Base-by-base conservation (phyloP, 768 basidiomycete genomes). In the Boletellus ananas region DNA sequence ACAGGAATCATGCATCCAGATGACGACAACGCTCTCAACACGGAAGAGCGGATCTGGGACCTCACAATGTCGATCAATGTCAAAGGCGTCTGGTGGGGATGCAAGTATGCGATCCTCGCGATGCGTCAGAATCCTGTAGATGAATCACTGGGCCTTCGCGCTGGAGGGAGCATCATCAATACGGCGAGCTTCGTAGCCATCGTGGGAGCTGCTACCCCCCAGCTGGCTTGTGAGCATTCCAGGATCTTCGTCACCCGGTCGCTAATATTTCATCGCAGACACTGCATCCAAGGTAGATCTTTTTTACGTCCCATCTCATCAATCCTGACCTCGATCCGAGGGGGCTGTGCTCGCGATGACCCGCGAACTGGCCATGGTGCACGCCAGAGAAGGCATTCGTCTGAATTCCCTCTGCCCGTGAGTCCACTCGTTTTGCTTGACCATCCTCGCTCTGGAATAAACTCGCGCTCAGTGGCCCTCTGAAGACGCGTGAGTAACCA, bases 61-160 rank as follows among this genome's bases (percentile, higher is more conserved):
- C 74, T 92, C 50, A 92, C 90, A 2, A 90, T 90, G 85, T 80
- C 85, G 55, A 84, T 97, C 74, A 98, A 98, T 68, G 81, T 95
- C 63, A 99, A 98, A 72, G 96, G 96, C 45, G 96, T 98, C 52
- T 98, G 95, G 96, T 99, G 87, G 85, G 96, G 96, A 29, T 94
- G 89, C 78, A 98, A 97, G 72, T 86, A 98, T 63, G 96, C 95
- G 6, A 94, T 99, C 64, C 75, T 86, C 45, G 96, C 96, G 34
- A 99, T 99, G 95, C 85, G 91, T 52, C 71, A 90, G 54, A 99
- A 99, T 70, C 81, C 90, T 11, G 81, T 81, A 40, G 94, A 97
- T 50, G 78, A 79, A 52, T 72, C 79, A 53, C 91, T 86, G 68
- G 88, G 90, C 4, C 79, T 98, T 12, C 85, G 79, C 61, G 72